These are phyloP conservation scores for Eragrostis nindensis DNA, from an alignment of 176 grass and related monocot genomes.

Conservation along the genomic window DNA sequence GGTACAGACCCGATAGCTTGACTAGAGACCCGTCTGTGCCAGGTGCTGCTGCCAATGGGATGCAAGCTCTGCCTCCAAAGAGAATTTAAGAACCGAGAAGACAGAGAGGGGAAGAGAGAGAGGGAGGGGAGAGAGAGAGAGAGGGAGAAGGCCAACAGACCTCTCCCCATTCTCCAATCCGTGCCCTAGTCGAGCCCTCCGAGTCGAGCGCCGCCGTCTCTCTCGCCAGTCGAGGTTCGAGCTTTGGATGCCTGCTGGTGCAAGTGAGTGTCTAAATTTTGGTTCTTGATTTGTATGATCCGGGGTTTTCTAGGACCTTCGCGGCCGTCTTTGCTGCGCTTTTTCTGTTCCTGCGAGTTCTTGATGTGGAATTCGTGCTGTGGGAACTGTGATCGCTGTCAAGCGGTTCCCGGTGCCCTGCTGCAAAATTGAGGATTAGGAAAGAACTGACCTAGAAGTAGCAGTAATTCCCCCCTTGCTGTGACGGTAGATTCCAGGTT, in stretches of 20 bases:
- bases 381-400: not conserved
- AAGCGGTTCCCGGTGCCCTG: not conserved
- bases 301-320: not conserved
- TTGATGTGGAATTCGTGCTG: not conserved
- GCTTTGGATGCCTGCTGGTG: not conserved
- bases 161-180: conserved; percentile 35
- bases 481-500: not conserved
- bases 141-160: conserved; percentile 12
- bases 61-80: conserved; percentile 25
- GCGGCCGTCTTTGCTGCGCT: not conserved
- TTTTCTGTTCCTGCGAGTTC: not conserved
- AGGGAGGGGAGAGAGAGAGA: not conserved
- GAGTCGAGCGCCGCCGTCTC: conserved; percentile 3
- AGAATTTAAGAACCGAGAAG: conserved; percentile 53
- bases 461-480: too few species aligned
- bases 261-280: conserved; percentile 31
- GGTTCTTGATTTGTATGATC: conserved; percentile 18
- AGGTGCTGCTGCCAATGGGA: conserved; percentile 46
- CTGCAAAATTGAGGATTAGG: not conserved
- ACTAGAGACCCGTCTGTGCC: conserved; percentile 7
- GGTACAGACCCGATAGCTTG: not conserved
- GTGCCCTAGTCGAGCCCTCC: conserved; percentile 3
- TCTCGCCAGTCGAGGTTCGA: not conserved
- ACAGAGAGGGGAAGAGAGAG: not conserved
- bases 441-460: not conserved